Conservation (phyloP, 148 eudicot species). For the Gaultheria prostrata region DNA sequence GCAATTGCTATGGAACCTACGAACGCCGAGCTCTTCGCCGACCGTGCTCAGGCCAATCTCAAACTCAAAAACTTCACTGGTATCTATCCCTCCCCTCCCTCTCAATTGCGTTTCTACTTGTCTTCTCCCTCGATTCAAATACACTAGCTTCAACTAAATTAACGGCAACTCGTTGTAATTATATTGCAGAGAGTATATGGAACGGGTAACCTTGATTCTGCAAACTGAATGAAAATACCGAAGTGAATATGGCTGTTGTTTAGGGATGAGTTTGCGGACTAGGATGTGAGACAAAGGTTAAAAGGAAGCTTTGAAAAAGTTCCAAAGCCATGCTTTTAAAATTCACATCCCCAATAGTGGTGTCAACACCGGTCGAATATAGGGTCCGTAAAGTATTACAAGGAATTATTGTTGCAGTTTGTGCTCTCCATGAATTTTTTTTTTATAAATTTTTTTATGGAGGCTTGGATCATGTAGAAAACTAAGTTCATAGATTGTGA, state of each 20-base stretch:
- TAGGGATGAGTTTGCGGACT: neutral
- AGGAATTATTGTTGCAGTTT: too few species aligned
- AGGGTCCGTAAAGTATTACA: too few species aligned
- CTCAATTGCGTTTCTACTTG: neutral
- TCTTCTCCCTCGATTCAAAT: neutral
- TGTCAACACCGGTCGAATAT: too few species aligned
- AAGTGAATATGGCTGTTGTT: too few species aligned
- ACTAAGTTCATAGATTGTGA: too few species aligned
- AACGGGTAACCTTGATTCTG: neutral
- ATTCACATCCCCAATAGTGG: too few species aligned
- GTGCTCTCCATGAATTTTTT: too few species aligned
- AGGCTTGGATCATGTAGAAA: too few species aligned
- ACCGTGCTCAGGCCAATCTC: slow-evolving; percentile 92
- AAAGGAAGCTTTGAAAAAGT: too few species aligned
- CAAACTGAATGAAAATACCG: neutral
- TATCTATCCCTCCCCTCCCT: slow-evolving; percentile 15
- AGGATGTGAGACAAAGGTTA: neutral
- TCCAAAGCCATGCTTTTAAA: too few species aligned
- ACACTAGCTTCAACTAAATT: neutral
- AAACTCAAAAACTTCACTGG: slow-evolving; percentile 84
- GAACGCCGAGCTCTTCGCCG: slow-evolving; percentile 68
- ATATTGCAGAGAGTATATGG: neutral
- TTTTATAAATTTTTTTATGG: too few species aligned
- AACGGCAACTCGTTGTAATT: neutral
- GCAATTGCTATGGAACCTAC: slow-evolving; percentile 69